phyloP scores from a whole-genome alignment of 2,329 filamentous ascomycete genomes.

The Rhynchosporium graminicola region DNA sequence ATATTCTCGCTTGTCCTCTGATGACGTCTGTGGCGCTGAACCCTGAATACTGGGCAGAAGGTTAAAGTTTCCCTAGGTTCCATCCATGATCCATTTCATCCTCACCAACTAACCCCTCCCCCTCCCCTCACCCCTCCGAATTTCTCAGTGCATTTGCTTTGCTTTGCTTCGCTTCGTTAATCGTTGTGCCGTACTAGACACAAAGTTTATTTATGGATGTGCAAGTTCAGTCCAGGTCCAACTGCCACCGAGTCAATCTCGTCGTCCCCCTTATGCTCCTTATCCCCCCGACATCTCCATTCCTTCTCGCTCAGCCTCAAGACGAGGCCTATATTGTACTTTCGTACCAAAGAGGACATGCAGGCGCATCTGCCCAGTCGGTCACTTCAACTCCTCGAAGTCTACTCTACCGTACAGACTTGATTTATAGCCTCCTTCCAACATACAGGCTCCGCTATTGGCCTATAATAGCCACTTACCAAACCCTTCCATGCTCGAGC shows the following conservation, averaged over 20 bases:
- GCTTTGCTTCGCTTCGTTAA: no score
- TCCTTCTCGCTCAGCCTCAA: slow-evolving; percentile 11
- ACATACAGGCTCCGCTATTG: not conserved
- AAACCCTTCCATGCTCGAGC: not conserved
- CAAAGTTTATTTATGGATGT: no score
- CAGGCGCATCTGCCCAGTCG: slow-evolving; percentile 4
- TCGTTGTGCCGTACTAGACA: no score
- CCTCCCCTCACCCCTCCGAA: not conserved
- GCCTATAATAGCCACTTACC: not conserved
- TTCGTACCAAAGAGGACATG: slow-evolving; percentile 6
- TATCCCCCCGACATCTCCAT: not conserved
- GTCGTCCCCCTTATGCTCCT: not conserved
- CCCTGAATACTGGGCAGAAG: not conserved
- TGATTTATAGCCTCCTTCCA: not conserved
- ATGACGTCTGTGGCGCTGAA: slow-evolving; percentile 21
- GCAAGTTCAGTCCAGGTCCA: not conserved
- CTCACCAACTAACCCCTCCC: not conserved
- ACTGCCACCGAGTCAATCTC: not conserved
- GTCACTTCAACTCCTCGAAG: not conserved
- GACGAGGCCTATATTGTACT: not conserved
- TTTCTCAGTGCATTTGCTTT: no score
- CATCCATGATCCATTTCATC: no score
- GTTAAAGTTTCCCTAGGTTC: no score
- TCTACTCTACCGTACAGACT: not conserved
- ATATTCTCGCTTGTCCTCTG: slow-evolving; percentile 1